These are phyloP conservation scores for Plantago major DNA, from an alignment of 257 asterid species.

Conservation along the genomic window DNA sequence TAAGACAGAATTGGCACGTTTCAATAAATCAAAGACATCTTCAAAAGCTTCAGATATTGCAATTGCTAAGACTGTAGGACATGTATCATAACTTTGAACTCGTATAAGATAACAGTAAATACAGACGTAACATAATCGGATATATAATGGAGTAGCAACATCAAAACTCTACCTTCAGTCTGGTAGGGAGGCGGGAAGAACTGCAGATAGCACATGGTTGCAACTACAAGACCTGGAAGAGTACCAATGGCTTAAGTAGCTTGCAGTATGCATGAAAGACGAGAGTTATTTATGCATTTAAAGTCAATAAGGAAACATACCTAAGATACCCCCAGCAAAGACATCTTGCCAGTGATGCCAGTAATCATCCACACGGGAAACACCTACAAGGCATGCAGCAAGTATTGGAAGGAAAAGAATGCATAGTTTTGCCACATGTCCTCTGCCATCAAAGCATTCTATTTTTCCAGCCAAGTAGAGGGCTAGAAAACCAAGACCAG, in stretches of 20 bases:
- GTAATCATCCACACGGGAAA: conserved; percentile 93
- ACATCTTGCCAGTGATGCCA: conserved; percentile 99
- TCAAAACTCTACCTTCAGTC: conserved; percentile 38
- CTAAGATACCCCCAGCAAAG: conserved; percentile 78
- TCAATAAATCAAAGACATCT: no score
- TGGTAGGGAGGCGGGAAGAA: conserved; percentile 85
- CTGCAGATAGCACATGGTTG: conserved; percentile 77
- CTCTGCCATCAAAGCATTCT: conserved; percentile 67
- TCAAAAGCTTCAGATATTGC: no score
- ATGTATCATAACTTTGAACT: no score
- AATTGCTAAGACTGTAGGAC: no score
- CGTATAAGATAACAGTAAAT: neutral
- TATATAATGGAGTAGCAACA: neutral
- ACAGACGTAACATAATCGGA: neutral
- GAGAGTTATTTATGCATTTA: neutral
- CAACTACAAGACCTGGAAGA: conserved; percentile 54
- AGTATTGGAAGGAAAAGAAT: conserved; percentile 66
- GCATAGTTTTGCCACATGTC: conserved; percentile 78
- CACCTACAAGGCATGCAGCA: conserved; percentile 67
- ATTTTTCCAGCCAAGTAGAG: conserved; percentile 71
- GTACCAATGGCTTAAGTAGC: neutral
- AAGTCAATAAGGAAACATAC: conserved; percentile 30
- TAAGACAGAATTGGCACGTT: no score
- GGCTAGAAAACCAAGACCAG: conserved; percentile 81
- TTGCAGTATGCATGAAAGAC: neutral